Evolutionary conservation across 352 stramenopile genomes (phyloP).

Genomic region (Nothophytophthora sp.): DNA sequence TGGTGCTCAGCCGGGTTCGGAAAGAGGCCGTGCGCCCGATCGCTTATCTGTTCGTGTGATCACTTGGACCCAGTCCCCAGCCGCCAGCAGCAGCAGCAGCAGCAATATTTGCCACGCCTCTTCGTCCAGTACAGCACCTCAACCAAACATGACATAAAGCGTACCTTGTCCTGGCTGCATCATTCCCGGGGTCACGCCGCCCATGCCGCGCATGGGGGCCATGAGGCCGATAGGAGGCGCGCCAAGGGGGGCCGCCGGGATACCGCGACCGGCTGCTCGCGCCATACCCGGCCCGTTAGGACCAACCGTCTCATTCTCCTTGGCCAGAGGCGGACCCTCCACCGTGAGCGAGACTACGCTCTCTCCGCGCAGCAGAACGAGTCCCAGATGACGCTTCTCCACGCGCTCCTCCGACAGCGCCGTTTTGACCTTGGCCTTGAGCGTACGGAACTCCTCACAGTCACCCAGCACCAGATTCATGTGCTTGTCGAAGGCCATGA

Average conservation of each 20-base stretch:
- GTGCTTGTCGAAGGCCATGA: constrained; percentile 99
- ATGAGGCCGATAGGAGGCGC: constrained; percentile 87
- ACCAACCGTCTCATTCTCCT: constrained; percentile 83
- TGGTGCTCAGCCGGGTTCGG: constrained; percentile 76
- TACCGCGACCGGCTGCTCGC: constrained; percentile 86
- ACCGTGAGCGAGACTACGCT: constrained; percentile 99
- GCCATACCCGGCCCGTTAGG: constrained; percentile 85
- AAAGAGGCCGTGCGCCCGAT: constrained; percentile 61
- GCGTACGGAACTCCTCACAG: constrained; percentile 97
- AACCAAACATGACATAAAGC: constrained; percentile 3
- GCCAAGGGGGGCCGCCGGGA: constrained; percentile 78
- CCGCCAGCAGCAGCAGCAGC: neutral
- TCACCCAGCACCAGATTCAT: constrained; percentile 99
- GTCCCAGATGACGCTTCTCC: constrained; percentile 96
- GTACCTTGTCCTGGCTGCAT: constrained; percentile 90
- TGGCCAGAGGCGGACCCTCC: constrained; percentile 94
- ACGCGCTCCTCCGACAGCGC: constrained; percentile 94
- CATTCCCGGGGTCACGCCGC: constrained; percentile 76
- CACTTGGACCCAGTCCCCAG: constrained; percentile 62
- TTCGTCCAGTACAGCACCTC: too few species aligned
- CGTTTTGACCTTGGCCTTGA: constrained; percentile 93
- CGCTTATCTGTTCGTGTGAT: constrained; percentile 90
- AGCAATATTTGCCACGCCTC: too few species aligned
- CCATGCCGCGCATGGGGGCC: constrained; percentile 90
- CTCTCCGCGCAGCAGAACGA: constrained; percentile 98